A percentile compares a stretch with the other conserved stretches of the same genome.
These are phyloP conservation scores for Thozetella sp. DNA, from an alignment of 495 filamentous ascomycete species.

Conservation along the genomic window DNA sequence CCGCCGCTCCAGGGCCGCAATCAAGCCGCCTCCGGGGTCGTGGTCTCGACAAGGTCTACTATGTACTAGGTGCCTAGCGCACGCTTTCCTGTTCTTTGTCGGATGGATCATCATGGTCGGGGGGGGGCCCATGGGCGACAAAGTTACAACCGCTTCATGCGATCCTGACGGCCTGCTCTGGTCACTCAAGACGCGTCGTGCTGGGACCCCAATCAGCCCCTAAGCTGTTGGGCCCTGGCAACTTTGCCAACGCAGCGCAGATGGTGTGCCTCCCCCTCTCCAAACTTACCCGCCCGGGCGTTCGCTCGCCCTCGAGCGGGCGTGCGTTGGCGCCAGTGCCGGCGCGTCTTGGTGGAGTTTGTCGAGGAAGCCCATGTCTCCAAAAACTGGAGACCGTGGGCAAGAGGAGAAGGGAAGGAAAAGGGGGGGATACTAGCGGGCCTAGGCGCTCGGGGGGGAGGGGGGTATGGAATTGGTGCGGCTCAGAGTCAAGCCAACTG, in stretches of 20 bases:
- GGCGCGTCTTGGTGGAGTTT: background rate
- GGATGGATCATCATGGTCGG: too few relatives aligned
- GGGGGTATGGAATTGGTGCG: too few relatives aligned
- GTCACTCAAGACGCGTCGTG: background rate
- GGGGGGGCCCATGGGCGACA: background rate
- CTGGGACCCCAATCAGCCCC: background rate
- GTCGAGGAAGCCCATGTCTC: background rate
- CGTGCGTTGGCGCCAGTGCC: background rate
- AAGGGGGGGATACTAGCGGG: slow-evolving; percentile 5
- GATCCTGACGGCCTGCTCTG: background rate
- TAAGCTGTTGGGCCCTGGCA: too few relatives aligned
- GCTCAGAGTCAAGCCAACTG: too few relatives aligned
- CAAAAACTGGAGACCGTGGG: background rate
- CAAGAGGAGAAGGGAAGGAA: background rate
- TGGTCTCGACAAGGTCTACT: background rate
- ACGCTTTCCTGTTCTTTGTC: too few relatives aligned
- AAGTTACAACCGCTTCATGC: background rate
- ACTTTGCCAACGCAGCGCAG: too few relatives aligned
- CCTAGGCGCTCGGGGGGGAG: too few relatives aligned
- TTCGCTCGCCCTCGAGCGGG: background rate
- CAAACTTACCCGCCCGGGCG: background rate
- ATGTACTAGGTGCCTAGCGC: background rate
- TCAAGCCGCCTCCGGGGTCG: background rate
- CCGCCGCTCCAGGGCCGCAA: background rate
- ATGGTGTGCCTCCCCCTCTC: background rate